Evolutionary conservation across 306 rosid species (phyloP), one percentile per base, ranked within the genome.

Genomic region (Cucumis melo): DNA sequence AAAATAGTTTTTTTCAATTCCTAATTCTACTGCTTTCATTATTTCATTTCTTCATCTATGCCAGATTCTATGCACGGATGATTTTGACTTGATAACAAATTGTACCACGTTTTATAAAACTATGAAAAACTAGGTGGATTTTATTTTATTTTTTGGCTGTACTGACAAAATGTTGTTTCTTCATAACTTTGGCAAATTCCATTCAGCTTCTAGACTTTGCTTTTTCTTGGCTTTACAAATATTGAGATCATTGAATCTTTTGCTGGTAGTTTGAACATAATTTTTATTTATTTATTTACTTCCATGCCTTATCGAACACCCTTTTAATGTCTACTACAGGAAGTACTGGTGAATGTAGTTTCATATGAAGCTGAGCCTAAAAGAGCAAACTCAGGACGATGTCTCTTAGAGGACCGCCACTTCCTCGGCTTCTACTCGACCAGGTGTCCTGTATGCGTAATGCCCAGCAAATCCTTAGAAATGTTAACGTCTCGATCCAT

Each of bases 381-480:
- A 14, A 63, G 44, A 62, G 44, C 44, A 53, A 14, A 34, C 68
- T 62, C 21, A 16, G 11, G 20, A 2, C 36, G 36, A 92, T 92
- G 95, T 81, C 86, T 79, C 61, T 86, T 15, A 77, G 89, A 84
- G 89, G 55, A 76, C 84, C 89, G 4, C 85, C 89, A 15, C 53
- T 86, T 23, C 96, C 98, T 68, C 95, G 92, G 57, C 91, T 93
- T 51, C 87, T 93, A 57, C 93, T 93, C 64, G 83, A 86, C 74
- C 86, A 93, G 50, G 97, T 91, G 53, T 85, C 95, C 56, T 93
- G 98, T 83, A 93, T 93, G 95, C 88, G 98, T 78, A 91, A 93
- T 82, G 98, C 93, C 44, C 97, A 89, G 60, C 98, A 91, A 82
- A 78, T 93, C 82, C 83, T 93, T 24, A 81, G 88, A 41, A 86